Evolutionary conservation across 2,329 filamentous ascomycete genomes (phyloP).

Genomic region (Chaetomium globosum): DNA sequence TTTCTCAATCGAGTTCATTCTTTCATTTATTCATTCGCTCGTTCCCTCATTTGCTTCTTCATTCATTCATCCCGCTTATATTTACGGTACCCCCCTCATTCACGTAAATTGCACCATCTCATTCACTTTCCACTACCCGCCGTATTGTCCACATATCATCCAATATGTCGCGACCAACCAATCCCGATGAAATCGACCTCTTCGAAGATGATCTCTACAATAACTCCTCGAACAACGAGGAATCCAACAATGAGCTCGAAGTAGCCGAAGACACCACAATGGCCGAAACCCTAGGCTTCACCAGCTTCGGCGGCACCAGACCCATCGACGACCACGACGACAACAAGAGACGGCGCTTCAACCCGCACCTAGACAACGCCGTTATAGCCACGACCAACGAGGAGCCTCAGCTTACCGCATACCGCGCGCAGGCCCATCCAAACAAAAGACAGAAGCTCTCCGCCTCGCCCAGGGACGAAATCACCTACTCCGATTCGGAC

Average conservation of each 20-base stretch:
- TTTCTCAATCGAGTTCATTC: not conserved
- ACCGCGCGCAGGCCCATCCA: constrained; percentile 25
- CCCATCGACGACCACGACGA: constrained; percentile 11
- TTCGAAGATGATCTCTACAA: constrained; percentile 12
- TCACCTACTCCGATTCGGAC: constrained; percentile 52
- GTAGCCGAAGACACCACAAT: constrained; percentile 50
- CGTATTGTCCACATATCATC: too few species aligned
- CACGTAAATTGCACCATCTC: not conserved
- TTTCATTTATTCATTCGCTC: constrained; percentile 6
- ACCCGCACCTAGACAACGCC: constrained; percentile 57
- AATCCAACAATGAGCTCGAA: constrained; percentile 39
- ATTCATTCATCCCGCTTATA: constrained; percentile 2
- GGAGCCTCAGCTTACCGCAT: constrained; percentile 20
- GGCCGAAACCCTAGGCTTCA: constrained; percentile 72
- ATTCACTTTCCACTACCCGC: not conserved
- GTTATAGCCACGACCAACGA: constrained; percentile 42
- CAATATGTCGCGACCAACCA: constrained; percentile 10
- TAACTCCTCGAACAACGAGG: constrained; percentile 34
- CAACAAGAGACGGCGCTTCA: constrained; percentile 68
- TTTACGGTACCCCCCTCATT: not conserved
- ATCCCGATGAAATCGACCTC: constrained; percentile 24
- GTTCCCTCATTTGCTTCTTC: not conserved
- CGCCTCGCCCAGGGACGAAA: constrained; percentile 33
- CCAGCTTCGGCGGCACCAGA: constrained; percentile 60
- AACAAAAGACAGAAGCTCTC: not conserved